Base-by-base conservation (phyloP, 805 yeast species). In the Phaffomyces antillensis region DNA sequence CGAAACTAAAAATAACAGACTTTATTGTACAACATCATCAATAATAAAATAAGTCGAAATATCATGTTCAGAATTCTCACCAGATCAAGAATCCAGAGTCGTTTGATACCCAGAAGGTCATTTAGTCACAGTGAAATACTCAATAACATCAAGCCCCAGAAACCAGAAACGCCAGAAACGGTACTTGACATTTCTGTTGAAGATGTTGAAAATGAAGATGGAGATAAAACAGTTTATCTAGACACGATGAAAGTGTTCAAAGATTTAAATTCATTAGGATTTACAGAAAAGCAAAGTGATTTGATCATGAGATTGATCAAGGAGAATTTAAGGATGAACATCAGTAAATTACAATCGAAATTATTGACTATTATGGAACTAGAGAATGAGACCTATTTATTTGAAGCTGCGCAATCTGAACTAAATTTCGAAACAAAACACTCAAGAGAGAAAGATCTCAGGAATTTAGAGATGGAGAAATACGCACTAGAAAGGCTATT, bases 321-420 rank as follows among this genome's bases (percentile, higher is more conserved):
- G 25, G 64, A 64, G 20, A 56, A 67, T 49, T 47, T 72, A 20
- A 52, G 61, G 7, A 53, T 53, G 8, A 60, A 65, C 17, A 53
- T 72, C 33, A 52, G 56, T 8, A 54, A 61, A 33, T 47, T 68
- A 23, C 55, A 62, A 25, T 64, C 62, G 3, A 56, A 60, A 35
- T 57, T 62, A 16, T 59, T 71, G 16, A 70, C 71, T 20, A 64
- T 65, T 25, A 78, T 79, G 49, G 96, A 88, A 53, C 66, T 88
- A 15, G 96, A 90, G 51, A 91, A 90, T 56, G 96, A 91, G 55
- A 75, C 79, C 20, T 93, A 91, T 59, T 65, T 93, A 13, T 90
- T 88, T 61, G 91, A 89, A 59, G 95, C 96, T 30, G 96, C 96
- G 0, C 87, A 87, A 49, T 83, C 90, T 44, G 98, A 91, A 61